Base-by-base conservation (phyloP, 1,139 yeast genomes). In the Diutina siamensis region DNA sequence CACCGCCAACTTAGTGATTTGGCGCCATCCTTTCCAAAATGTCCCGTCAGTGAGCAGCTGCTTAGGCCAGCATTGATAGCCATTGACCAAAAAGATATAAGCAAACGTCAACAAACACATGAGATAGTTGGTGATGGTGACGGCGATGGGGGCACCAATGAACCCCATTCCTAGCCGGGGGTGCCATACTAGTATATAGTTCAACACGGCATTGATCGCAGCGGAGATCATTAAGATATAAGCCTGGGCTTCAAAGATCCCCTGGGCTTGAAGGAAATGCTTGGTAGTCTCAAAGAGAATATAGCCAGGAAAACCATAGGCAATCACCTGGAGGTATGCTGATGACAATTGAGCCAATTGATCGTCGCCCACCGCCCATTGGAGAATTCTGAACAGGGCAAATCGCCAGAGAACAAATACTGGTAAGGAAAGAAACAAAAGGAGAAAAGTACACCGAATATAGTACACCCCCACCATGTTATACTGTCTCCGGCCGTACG, bases 211-310 rank as follows among this genome's bases (percentile, higher is more conserved):
- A 56, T 83, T 83, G 48, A 82, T 59, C 2, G 94, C 89, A 3
- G 89, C 89, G 60, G 86, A 81, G 15, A 82, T 53, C 12, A 74
- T 58, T 41, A 83, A 66, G n/a, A 81, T 83, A 50, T 79, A 76
- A 0, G 89, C 82, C 9, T 88, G 81, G 1, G 89, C 89, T 58
- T 83, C 87, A 60, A 83, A 83, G 18, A 82, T 74, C 12, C 87
- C 88, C 62, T 83, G 94, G 44, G 87, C 78, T 59, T 83, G 92
- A 49, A 83, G 64, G 55, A 70, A 83, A 56, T 83, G 80, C 56
- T 83, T 83, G 40, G 79, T 74, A 53, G 80, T 80, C 60, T 83
- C 94, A 54, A 83, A 83, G 12, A 82, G 54, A 25, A 83, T 77
- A 56, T 75, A 83, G 0, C 85, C 89, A 0, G 92, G 92, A 17